Percentiles rank a stretch among this genome's conserved stretches.
Conservation (phyloP, 371 early-diverging fungal species). For the Phascolomyces articulosus region DNA sequence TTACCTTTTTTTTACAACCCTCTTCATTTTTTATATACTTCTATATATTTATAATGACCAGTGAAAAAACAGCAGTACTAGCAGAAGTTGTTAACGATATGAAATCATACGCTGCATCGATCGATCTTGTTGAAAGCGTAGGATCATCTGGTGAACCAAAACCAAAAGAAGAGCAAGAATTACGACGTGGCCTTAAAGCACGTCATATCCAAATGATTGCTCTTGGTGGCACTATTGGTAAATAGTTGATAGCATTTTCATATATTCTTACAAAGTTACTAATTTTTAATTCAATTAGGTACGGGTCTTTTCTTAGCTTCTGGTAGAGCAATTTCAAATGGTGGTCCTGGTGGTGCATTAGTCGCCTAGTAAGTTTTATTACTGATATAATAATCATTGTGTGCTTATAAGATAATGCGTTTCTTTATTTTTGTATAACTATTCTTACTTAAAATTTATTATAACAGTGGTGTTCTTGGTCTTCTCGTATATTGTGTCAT, state of each 20-base stretch:
- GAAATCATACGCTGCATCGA: constrained; percentile 18
- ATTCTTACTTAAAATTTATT: neutral
- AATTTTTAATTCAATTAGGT: no score
- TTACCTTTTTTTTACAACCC: neutral
- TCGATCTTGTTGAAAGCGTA: constrained; percentile 25
- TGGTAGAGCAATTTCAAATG: constrained; percentile 73
- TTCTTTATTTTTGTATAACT: no score
- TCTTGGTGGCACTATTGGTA: constrained; percentile 64
- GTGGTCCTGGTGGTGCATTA: constrained; percentile 76
- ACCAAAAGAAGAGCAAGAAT: constrained; percentile 1
- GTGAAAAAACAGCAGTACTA: neutral
- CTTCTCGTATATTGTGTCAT: constrained; percentile 76
- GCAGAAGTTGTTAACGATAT: no score
- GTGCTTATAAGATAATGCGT: no score
- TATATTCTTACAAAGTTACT: no score
- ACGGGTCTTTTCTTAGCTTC: constrained; percentile 90
- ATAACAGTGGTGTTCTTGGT: constrained; percentile 24
- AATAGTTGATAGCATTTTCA: no score
- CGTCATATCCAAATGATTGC: constrained; percentile 81
- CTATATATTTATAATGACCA: neutral
- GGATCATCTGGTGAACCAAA: neutral
- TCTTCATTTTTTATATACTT: no score
- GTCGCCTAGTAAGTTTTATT: constrained; percentile 57
- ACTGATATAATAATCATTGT: neutral
- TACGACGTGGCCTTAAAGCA: constrained; percentile 61